Conservation (phyloP, 192 early-diverging fungal genomes). For the Linnemannia zychae region DNA sequence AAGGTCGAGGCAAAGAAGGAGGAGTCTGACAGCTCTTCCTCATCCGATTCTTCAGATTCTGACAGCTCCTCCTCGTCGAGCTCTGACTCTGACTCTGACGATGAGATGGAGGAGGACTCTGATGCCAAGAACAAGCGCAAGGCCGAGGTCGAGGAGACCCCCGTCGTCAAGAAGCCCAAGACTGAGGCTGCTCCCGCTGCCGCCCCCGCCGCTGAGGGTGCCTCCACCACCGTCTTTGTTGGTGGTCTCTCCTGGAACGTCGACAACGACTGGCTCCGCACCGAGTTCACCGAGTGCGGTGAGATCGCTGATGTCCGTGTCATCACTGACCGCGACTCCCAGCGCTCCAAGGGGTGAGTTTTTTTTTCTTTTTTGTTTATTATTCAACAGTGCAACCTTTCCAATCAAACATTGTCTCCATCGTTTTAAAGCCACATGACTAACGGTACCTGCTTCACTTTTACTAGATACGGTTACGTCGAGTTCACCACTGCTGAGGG, state of each 20-base stretch:
- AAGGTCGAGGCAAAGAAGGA: constrained; percentile 47
- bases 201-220: constrained; percentile 36
- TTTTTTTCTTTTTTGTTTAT: neutral
- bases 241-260: constrained; percentile 82
- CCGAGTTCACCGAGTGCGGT: constrained; percentile 77
- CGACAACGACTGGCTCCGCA: constrained; percentile 73
- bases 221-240: constrained; percentile 74
- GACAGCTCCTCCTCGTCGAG: constrained; percentile 25
- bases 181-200: constrained; percentile 53
- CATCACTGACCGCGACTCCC: constrained; percentile 78
- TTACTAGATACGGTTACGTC: constrained; percentile 86
- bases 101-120: constrained; percentile 58
- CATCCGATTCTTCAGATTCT: constrained; percentile 15
- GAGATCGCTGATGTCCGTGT: constrained; percentile 82
- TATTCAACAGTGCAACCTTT: no score
- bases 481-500: constrained; percentile 79
- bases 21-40: constrained; percentile 31
- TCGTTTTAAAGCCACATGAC: neutral
- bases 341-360: constrained; percentile 79
- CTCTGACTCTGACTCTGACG: constrained; percentile 59
- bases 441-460: neutral
- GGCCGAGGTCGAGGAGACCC: constrained; percentile 57
- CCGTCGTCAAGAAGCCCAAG: constrained; percentile 62
- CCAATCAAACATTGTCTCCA: neutral
- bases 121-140: constrained; percentile 65